Evolutionary conservation across 768 basidiomycete genomes (phyloP), one percentile per base, ranked within the genome.

Genomic region (Tulasnella sp.): DNA sequence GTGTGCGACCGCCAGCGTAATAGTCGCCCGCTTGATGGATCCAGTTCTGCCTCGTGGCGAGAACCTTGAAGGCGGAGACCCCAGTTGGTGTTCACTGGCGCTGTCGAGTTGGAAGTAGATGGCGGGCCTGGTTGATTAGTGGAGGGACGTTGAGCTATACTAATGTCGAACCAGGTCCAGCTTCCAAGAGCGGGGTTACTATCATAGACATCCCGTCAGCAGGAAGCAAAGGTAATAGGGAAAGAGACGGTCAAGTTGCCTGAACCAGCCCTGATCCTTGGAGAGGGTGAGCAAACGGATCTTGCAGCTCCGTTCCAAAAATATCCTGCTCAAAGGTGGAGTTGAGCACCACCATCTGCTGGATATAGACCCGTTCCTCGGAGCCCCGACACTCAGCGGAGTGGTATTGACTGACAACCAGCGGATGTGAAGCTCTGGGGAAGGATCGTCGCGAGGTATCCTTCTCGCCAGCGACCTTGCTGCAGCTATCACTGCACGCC

Each of bases 241-340:
- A 7, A 38, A 5, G 34, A 15, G 34, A 41, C 22, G 24, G 41
- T n/a, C n/a, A n/a, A 12, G 25, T 56, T 21, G 2, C 54, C 41
- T 56, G 27, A 29, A 29, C 54, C 54, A 56, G 24, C 42, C 54
- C 25, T 56, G 42, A 56, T 56, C 54, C 44, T 56, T 56, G 21
- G 54, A 56, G 19, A 12, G 41, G 2, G 54, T 56, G 25, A 44
- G 41, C 42, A 45, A 24, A 21, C 27, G 34, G 4, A 56, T 10
- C 21, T 43, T 44, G n/a, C 25, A 25, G 27, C 25, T 46, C 41
- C 29, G 41, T 7, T 43, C 12, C 27, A 56, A 46, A 3, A 24
- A 27, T 30, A 21, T 29, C 15, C 42, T 25, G 25, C 44, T 43
- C 24, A 56, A 44, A 25, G 22, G 5, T 15, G 52, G 52, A 12